Evolutionary conservation across 768 basidiomycete genomes (phyloP).

Genomic region (Calocybe gangraenosa): DNA sequence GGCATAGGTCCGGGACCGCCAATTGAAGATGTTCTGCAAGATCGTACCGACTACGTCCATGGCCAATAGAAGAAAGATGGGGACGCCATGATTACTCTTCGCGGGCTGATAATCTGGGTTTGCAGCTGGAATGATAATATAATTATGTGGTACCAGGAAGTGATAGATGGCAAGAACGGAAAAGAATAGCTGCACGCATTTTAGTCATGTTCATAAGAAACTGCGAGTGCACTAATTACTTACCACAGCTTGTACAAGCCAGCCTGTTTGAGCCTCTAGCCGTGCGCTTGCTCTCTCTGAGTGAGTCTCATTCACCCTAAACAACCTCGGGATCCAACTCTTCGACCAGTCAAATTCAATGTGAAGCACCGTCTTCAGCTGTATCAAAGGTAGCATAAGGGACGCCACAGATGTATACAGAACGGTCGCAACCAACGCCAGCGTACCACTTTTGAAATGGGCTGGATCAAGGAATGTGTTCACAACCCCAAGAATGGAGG

Average conservation of each 20-base stretch:
- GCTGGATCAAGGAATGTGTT: conserved; percentile 3
- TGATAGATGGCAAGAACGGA: background rate
- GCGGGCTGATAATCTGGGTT: background rate
- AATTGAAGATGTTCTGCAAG: conserved; percentile 21
- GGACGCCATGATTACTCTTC: background rate
- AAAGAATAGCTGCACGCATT: conserved; percentile 9
- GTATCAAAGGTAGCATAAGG: too few species aligned
- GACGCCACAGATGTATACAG: too few species aligned
- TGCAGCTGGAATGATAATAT: conserved; percentile 5
- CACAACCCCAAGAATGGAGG: conserved; percentile 8
- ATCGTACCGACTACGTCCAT: conserved; percentile 12
- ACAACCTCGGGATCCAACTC: too few species aligned
- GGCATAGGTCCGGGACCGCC: conserved; percentile 17
- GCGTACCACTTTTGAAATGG: background rate
- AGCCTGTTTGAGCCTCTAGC: conserved; percentile 10
- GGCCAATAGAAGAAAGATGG: background rate
- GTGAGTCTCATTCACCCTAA: background rate
- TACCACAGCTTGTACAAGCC: conserved; percentile 3
- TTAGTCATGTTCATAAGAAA: background rate
- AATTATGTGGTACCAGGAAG: conserved; percentile 4
- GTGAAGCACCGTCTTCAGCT: too few species aligned
- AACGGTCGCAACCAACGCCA: too few species aligned
- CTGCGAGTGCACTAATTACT: background rate
- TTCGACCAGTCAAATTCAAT: too few species aligned
- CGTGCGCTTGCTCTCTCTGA: conserved; percentile 18